Percentiles rank a stretch among this genome's conserved stretches.
Conservation (phyloP, 2,329 filamentous ascomycete genomes). For the Hirsutella thompsonii region DNA sequence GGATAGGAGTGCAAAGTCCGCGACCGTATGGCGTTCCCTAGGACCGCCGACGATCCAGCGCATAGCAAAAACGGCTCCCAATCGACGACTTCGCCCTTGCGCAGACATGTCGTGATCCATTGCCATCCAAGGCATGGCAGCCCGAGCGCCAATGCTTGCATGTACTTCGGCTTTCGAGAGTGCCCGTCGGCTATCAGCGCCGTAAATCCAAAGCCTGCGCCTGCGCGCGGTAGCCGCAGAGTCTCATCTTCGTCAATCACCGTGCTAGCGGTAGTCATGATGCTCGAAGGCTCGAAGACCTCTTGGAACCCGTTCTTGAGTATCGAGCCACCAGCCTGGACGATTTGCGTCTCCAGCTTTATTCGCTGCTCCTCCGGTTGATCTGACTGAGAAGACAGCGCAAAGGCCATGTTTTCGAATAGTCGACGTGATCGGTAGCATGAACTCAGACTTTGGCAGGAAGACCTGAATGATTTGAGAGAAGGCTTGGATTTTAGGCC, state of each 20-base stretch:
- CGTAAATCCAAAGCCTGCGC: slow-evolving; percentile 55
- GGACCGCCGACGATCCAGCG: slow-evolving; percentile 64
- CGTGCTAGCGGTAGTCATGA: slow-evolving; percentile 20
- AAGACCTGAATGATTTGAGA: slow-evolving; percentile 13
- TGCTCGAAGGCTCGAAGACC: slow-evolving; percentile 47
- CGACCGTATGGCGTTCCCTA: slow-evolving; percentile 67
- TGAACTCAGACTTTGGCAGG: slow-evolving; percentile 14
- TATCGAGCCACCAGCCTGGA: slow-evolving; percentile 57
- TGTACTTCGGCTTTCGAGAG: slow-evolving; percentile 79
- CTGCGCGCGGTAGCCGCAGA: slow-evolving; percentile 40
- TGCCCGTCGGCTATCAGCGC: slow-evolving; percentile 79
- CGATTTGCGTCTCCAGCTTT: slow-evolving; percentile 47
- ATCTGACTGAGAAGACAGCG: slow-evolving; percentile 55
- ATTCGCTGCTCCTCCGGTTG: slow-evolving; percentile 25
- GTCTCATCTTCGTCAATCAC: slow-evolving; percentile 15
- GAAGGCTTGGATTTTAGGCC: slow-evolving; percentile 22
- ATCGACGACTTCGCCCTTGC: slow-evolving; percentile 46
- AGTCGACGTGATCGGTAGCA: slow-evolving; percentile 23
- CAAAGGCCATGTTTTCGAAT: slow-evolving; percentile 78
- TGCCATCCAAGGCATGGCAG: slow-evolving; percentile 73
- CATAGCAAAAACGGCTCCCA: slow-evolving; percentile 78
- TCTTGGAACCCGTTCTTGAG: slow-evolving; percentile 68
- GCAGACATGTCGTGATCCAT: slow-evolving; percentile 67
- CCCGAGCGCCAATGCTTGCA: slow-evolving; percentile 84
- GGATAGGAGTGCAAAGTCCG: slow-evolving; percentile 53